phyloP scores from a whole-genome alignment of 2,329 filamentous ascomycete species.

The Penicillium thymicola region DNA sequence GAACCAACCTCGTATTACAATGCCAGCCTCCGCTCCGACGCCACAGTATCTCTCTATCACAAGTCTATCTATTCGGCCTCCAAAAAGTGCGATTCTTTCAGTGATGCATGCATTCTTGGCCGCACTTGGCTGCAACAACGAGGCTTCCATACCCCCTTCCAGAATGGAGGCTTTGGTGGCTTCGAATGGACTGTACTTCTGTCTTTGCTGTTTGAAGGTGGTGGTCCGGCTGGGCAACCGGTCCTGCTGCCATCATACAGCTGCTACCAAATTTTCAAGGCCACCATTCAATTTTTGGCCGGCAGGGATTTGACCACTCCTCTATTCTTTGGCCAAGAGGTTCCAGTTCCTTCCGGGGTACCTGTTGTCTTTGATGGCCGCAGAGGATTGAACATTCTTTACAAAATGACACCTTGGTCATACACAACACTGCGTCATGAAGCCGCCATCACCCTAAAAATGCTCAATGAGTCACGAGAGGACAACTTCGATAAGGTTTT shows the following conservation, averaged over 20 bases:
- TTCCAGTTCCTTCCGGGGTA: constrained; percentile 43
- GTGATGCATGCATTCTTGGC: constrained; percentile 81
- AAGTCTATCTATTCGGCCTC: constrained; percentile 69
- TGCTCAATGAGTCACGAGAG: constrained; percentile 68
- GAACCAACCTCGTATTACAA: constrained; percentile 83
- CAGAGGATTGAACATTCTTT: constrained; percentile 75
- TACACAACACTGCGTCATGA: constrained; percentile 70
- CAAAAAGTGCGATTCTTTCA: constrained; percentile 68
- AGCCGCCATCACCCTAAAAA: constrained; percentile 68
- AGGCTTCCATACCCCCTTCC: constrained; percentile 68
- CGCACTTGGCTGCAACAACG: constrained; percentile 86
- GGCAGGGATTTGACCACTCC: constrained; percentile 70
- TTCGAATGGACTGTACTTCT: constrained; percentile 87
- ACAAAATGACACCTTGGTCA: constrained; percentile 87
- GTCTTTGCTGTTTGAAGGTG: constrained; percentile 75
- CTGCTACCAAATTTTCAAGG: constrained; percentile 93
- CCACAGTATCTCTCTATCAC: constrained; percentile 69
- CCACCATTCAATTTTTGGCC: constrained; percentile 80
- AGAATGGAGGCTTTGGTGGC: constrained; percentile 80
- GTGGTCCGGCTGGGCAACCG: constrained; percentile 66
- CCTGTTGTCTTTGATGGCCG: constrained; percentile 77
- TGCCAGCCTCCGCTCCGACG: constrained; percentile 74
- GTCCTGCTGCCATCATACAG: constrained; percentile 77
- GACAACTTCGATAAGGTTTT: constrained; percentile 86
- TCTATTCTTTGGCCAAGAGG: constrained; percentile 43